Conservation (phyloP, 768 basidiomycete genomes). For the Amyloporia xantha region DNA sequence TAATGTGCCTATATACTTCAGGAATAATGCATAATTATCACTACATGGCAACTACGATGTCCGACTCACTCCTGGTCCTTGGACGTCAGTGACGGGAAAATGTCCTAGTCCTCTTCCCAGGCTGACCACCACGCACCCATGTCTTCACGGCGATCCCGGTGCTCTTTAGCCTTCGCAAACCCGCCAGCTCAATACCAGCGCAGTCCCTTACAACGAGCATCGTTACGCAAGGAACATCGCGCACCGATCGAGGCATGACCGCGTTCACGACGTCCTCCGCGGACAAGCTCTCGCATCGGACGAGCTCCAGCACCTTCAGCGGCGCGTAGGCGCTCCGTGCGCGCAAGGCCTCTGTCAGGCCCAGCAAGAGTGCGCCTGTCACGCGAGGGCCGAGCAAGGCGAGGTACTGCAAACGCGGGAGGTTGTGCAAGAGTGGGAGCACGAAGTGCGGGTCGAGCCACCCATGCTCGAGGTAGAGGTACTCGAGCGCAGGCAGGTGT, state of each 20-base stretch:
- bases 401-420: slow-evolving; percentile 18
- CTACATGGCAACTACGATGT: too few species aligned
- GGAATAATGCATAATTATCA: too few species aligned
- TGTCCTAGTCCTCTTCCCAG: too few species aligned
- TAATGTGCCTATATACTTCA: too few species aligned
- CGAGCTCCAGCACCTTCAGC: slow-evolving; percentile 12
- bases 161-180: slow-evolving; percentile 9
- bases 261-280: slow-evolving; percentile 13
- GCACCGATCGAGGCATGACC: slow-evolving; percentile 6
- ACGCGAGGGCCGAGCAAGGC: slow-evolving; percentile 17
- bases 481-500: slow-evolving; percentile 15
- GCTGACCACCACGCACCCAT: too few species aligned
- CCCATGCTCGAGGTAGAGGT: slow-evolving; percentile 17
- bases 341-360: slow-evolving; percentile 10
- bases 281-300: slow-evolving; percentile 10
- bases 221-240: slow-evolving; percentile 3
- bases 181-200: slow-evolving; percentile 11
- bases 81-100: too few species aligned
- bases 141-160: slow-evolving; percentile 10
- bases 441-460: slow-evolving; percentile 23
- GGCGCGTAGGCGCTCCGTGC: slow-evolving; percentile 8
- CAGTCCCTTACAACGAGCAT: slow-evolving; percentile 15
- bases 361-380: slow-evolving; percentile 15
- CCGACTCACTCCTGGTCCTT: too few species aligned
- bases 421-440: slow-evolving; percentile 15